Conservation (phyloP, 805 yeast genomes). For the Barnettozyma californica region DNA sequence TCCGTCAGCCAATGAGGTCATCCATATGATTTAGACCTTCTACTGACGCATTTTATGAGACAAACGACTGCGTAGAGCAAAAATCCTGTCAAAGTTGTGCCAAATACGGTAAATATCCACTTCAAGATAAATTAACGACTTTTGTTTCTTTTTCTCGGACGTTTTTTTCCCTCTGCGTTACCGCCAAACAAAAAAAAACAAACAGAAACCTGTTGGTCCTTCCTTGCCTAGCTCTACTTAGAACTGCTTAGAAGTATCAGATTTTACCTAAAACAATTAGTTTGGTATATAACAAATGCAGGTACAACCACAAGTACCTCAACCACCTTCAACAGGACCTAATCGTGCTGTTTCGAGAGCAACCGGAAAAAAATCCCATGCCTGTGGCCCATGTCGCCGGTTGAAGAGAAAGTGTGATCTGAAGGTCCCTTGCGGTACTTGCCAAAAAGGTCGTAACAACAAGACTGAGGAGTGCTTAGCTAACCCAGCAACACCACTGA, state of each 20-base stretch:
- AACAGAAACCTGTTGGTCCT: too few relatives aligned
- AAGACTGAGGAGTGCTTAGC: conserved; percentile 23
- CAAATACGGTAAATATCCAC: neutral
- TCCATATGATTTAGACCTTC: neutral
- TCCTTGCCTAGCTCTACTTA: neutral
- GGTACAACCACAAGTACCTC: neutral
- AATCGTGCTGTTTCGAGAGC: conserved; percentile 1
- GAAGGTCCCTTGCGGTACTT: conserved; percentile 25
- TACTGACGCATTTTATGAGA: neutral
- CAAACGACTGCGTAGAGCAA: neutral
- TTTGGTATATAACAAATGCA: neutral
- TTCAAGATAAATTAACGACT: neutral
- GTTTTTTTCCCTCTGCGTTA: neutral
- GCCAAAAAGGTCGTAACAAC: conserved; percentile 21
- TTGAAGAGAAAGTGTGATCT: conserved; percentile 25
- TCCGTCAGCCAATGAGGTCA: neutral
- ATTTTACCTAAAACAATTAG: neutral
- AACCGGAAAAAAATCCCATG: conserved; percentile 23
- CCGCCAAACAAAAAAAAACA: neutral
- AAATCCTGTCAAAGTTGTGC: neutral
- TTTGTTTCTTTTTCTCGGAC: neutral
- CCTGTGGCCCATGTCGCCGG: conserved; percentile 28
- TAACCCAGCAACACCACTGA: conserved; percentile 23
- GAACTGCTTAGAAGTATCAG: neutral
- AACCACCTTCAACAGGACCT: neutral